These are phyloP conservation scores for Coemansia sp. DNA, from an alignment of 192 early-diverging fungal species.

Conservation along the genomic window DNA sequence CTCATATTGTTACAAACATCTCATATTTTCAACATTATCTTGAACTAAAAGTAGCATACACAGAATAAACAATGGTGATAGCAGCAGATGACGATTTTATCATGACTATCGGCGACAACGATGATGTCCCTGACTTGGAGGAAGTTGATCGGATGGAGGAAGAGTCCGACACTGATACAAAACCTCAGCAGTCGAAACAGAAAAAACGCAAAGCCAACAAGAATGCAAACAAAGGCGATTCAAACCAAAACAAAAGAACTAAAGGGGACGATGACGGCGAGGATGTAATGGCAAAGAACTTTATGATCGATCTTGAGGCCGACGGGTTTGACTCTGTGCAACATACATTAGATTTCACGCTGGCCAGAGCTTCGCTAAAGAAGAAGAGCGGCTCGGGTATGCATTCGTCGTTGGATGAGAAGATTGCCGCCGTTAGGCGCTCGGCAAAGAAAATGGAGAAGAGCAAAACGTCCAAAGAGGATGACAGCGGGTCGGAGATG, in stretches of 20 bases:
- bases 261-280: conserved; percentile 5
- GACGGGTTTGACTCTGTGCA: conserved; percentile 60
- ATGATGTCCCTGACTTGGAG: conserved; percentile 59
- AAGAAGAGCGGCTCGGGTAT: conserved; percentile 37
- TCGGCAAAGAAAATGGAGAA: conserved; percentile 24
- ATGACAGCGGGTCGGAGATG: conserved; percentile 16
- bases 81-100: conserved; percentile 60
- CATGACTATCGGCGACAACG: conserved; percentile 71
- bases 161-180: background rate
- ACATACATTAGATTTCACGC: conserved; percentile 79
- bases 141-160: conserved; percentile 21
- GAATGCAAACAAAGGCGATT: conserved; percentile 21
- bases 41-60: background rate
- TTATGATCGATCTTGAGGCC: conserved; percentile 77
- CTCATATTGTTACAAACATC: no score
- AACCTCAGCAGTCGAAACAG: conserved; percentile 8
- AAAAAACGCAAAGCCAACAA: conserved; percentile 15
- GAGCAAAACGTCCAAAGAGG: conserved; percentile 45
- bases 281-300: conserved; percentile 68
- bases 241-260: conserved; percentile 17
- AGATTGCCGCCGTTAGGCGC: conserved; percentile 39
- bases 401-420: conserved; percentile 45
- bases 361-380: conserved; percentile 73
- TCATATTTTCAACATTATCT: no score
- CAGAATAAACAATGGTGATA: conserved; percentile 13